Conservation (phyloP, 305 asterid species). For the Coffea humblotiana region DNA sequence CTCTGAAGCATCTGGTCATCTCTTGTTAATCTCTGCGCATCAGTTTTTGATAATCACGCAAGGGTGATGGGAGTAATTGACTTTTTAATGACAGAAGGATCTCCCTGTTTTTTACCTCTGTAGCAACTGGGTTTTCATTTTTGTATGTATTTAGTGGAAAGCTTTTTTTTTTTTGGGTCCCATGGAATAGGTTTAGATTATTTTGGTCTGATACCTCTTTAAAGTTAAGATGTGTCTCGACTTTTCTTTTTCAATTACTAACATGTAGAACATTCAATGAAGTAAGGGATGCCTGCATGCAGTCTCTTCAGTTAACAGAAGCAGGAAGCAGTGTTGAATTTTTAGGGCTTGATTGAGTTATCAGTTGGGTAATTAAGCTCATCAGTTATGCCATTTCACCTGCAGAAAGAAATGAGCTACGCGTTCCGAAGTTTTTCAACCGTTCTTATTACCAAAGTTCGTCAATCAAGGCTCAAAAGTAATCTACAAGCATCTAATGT, state of each 20-base stretch:
- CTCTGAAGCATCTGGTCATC: background rate
- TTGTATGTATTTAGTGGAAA: constrained; percentile 6
- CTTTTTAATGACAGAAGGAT: background rate
- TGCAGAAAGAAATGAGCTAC: background rate
- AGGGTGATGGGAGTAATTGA: background rate
- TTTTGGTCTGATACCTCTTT: background rate
- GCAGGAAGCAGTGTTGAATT: background rate
- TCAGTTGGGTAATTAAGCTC: background rate
- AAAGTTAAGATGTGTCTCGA: background rate
- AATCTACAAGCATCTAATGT: background rate
- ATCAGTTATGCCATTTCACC: too few relatives aligned
- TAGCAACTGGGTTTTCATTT: background rate
- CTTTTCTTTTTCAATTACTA: background rate
- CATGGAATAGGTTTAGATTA: background rate
- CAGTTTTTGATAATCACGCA: background rate
- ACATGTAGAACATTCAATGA: background rate
- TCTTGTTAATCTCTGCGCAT: background rate
- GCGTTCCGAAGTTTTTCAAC: too few relatives aligned
- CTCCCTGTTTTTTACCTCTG: background rate
- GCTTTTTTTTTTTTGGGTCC: too few relatives aligned
- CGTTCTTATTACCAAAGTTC: background rate
- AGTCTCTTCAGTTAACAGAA: background rate
- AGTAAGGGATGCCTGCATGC: background rate
- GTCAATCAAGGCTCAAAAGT: background rate
- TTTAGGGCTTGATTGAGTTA: background rate